Evolutionary conservation across 495 filamentous ascomycete species (phyloP).

Genomic region (Aspergillus cristatus): DNA sequence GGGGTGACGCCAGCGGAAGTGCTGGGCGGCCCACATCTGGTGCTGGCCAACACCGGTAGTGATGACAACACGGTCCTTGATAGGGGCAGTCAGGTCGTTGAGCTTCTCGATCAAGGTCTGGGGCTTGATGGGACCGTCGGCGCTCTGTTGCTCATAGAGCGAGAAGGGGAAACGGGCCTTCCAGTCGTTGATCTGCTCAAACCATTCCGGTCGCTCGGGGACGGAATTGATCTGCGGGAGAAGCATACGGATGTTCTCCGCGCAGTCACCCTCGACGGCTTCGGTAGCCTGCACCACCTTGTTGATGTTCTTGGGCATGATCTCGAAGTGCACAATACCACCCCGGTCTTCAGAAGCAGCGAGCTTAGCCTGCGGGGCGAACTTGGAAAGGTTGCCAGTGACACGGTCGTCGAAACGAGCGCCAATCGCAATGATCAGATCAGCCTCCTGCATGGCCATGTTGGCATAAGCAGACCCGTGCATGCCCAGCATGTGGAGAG

Average conservation of each 20-base stretch:
- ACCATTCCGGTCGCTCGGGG: conserved; percentile 69
- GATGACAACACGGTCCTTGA: conserved; percentile 76
- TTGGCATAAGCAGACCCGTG: conserved; percentile 57
- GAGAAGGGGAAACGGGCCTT: conserved; percentile 75
- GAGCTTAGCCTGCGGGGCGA: conserved; percentile 49
- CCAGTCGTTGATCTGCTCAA: conserved; percentile 79
- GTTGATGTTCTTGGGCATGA: conserved; percentile 57
- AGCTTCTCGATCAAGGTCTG: conserved; percentile 79
- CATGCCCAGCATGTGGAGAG: conserved; percentile 56
- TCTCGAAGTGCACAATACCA: conserved; percentile 57
- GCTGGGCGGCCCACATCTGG: conserved; percentile 96
- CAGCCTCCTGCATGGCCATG: conserved; percentile 57
- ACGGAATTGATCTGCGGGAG: conserved; percentile 58
- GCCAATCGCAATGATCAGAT: conserved; percentile 52
- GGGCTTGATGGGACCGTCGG: conserved; percentile 73
- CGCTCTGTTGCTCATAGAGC: conserved; percentile 60
- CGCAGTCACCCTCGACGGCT: conserved; percentile 51
- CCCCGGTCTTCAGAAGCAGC: conserved; percentile 46
- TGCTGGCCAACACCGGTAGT: conserved; percentile 90
- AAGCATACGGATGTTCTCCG: conserved; percentile 60
- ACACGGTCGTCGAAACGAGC: conserved; percentile 57
- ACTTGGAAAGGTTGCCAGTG: conserved; percentile 42
- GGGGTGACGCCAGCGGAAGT: conserved; percentile 83
- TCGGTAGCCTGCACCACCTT: conserved; percentile 54
- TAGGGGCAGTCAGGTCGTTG: conserved; percentile 58